Base-by-base conservation (phyloP, 176 grass and related monocot genomes). In the Pharus latifolius region DNA sequence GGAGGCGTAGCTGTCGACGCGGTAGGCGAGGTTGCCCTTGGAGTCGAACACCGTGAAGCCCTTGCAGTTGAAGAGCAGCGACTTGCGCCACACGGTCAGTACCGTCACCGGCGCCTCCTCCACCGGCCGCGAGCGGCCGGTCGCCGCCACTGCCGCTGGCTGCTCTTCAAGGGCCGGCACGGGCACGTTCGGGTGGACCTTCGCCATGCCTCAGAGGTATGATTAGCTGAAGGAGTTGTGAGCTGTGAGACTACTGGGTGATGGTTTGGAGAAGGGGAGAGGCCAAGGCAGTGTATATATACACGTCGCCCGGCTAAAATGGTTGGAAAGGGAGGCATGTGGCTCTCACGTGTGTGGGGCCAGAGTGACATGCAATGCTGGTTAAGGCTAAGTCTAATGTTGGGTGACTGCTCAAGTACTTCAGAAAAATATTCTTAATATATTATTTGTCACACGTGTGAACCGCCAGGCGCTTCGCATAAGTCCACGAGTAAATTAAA, bases 31-130 rank as follows among this genome's bases (percentile, higher is more conserved):
- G 69, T 92, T 69, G 31, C 93, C 92, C 77, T 46, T 77, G 32
- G 83, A 56, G 78, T 96, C 88, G 76, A 85, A 96, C 54, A 96
- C 93, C 27, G 88, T 89, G 84, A 92, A 96, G 4, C 93, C 93
- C 53, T 72, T 89, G 80, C 93, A 96, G 68, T 89, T 92, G 88
- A 96, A 92, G 38, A 96, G 69, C 38, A 92, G 88, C 12, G 88
- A 92, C 83, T 96, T 96, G 73, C 88, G 75, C 93, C 93, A 96
- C 93, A 96, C 89, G 28, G 94, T 98, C 60, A 98, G 62, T 60
- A 78, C 65, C 73, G 69, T 74, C 51, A 78, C 65, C 73, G 69
- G 70, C 51, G 70, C 38, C 48, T 68, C 74, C 2, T 69, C 78
- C 68, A 25, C 65, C 29, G 15, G 10, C 51, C 22, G 58, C 23